Conservation (phyloP, 2,329 filamentous ascomycete genomes). For the Pseudopyrenochaeta lycopersici region DNA sequence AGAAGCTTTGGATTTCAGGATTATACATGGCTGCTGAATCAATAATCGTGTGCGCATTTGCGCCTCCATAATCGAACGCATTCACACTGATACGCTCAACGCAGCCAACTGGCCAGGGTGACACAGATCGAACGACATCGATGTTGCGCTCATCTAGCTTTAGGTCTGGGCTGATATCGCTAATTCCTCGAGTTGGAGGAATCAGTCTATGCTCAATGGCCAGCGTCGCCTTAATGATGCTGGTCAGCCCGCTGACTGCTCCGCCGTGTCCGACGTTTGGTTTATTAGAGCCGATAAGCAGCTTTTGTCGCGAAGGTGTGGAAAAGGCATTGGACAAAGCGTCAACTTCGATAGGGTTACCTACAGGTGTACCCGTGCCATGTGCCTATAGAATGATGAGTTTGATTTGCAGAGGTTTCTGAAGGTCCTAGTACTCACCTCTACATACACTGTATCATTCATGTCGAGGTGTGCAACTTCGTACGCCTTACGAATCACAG, state of each 20-base stretch:
- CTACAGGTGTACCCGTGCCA: conserved; percentile 61
- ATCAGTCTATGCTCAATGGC: conserved; percentile 49
- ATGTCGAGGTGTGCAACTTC: no score
- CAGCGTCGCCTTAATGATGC: conserved; percentile 50
- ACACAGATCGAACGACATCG: neutral
- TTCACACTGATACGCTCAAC: conserved; percentile 17
- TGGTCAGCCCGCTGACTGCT: conserved; percentile 47
- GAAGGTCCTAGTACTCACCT: no score
- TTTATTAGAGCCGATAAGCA: conserved; percentile 28
- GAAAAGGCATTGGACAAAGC: conserved; percentile 20
- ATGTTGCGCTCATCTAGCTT: conserved; percentile 1
- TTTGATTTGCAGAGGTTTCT: no score
- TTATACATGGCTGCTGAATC: conserved; percentile 12
- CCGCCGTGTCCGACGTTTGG: conserved; percentile 51
- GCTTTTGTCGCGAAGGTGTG: neutral
- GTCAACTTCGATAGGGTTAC: conserved; percentile 42
- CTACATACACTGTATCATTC: no score
- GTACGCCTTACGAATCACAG: conserved; percentile 20
- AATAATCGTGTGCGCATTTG: conserved; percentile 22
- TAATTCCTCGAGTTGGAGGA: conserved; percentile 31
- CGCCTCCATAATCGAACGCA: conserved; percentile 26
- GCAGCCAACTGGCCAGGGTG: conserved; percentile 3
- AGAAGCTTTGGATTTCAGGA: no score
- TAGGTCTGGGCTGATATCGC: conserved; percentile 13
- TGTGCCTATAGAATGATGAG: conserved; percentile 55